These are phyloP conservation scores for Choanephora cucurbitarum DNA, from an alignment of 371 early-diverging fungal genomes.

Conservation along the genomic window DNA sequence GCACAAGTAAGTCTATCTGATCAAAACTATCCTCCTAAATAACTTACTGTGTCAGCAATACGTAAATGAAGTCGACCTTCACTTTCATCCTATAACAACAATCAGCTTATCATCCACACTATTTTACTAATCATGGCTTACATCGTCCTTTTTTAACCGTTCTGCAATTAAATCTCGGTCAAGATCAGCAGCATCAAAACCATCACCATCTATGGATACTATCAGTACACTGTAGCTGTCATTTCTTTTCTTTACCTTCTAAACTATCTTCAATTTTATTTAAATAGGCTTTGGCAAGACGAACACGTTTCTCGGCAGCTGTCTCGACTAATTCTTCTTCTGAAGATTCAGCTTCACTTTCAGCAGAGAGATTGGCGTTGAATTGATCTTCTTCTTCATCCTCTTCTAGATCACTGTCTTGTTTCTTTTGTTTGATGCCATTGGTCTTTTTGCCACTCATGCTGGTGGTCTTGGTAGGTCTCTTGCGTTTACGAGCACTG, in stretches of 20 bases:
- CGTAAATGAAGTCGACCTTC: slow-evolving; percentile 56
- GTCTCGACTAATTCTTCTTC: slow-evolving; percentile 75
- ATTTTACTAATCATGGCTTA: slow-evolving; percentile 29
- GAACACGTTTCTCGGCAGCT: slow-evolving; percentile 88
- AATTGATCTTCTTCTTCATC: slow-evolving; percentile 51
- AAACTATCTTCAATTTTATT: slow-evolving; percentile 67
- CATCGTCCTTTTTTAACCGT: slow-evolving; percentile 82
- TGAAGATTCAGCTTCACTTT: slow-evolving; percentile 65
- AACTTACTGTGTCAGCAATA: slow-evolving; percentile 50
- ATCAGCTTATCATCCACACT: not conserved
- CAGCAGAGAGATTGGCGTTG: slow-evolving; percentile 50
- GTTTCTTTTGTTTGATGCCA: slow-evolving; percentile 9
- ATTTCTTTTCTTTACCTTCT: no score
- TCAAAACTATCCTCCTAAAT: slow-evolving; percentile 9
- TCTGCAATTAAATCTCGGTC: slow-evolving; percentile 92
- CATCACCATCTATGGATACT: slow-evolving; percentile 68
- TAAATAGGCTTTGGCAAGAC: slow-evolving; percentile 91
- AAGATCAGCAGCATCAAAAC: slow-evolving; percentile 89
- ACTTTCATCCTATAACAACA: slow-evolving; percentile 52
- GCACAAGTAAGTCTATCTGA: slow-evolving; percentile 47
- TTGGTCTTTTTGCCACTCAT: slow-evolving; percentile 8
- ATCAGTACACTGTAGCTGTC: no score
- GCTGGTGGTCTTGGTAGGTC: slow-evolving; percentile 20
- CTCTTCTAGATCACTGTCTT: slow-evolving; percentile 33
- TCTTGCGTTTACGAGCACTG: slow-evolving; percentile 40